phyloP scores from a whole-genome alignment of 2,329 filamentous ascomycete species.

The Fusarium tricinctum region DNA sequence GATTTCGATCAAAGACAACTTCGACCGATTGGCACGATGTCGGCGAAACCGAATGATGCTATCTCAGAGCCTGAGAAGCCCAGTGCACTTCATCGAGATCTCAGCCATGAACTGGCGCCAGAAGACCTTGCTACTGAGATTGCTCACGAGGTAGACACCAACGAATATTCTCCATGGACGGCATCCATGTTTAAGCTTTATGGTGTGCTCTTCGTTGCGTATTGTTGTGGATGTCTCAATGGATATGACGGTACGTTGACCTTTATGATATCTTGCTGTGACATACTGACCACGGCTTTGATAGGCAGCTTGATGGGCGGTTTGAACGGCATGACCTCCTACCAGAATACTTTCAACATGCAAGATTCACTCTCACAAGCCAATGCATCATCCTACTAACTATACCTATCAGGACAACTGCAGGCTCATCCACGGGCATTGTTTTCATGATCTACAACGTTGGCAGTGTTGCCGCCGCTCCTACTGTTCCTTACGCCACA shows the following conservation, averaged over 20 bases:
- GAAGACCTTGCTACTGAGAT: slow-evolving; percentile 55
- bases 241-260: slow-evolving; percentile 32
- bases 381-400: not conserved
- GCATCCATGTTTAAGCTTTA: slow-evolving; percentile 66
- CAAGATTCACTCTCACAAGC: not conserved
- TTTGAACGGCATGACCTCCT: slow-evolving; percentile 48
- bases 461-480: slow-evolving; percentile 57
- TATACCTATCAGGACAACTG: slow-evolving; percentile 16
- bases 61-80: slow-evolving; percentile 13
- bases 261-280: accelerated
- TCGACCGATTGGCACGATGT: not conserved
- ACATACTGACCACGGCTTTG: not conserved
- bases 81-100: slow-evolving; percentile 12
- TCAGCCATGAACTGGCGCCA: slow-evolving; percentile 15
- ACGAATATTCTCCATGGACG: slow-evolving; percentile 63
- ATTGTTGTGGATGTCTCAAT: slow-evolving; percentile 66
- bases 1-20: not conserved
- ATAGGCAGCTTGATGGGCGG: slow-evolving; percentile 45
- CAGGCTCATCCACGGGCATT: slow-evolving; percentile 40
- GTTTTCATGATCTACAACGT: slow-evolving; percentile 63
- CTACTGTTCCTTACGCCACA: slow-evolving; percentile 58
- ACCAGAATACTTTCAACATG: slow-evolving; percentile 43
- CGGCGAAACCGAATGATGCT: slow-evolving; percentile 12
- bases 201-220: slow-evolving; percentile 61
- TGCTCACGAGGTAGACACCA: slow-evolving; percentile 56